Conservation (phyloP, 1,139 yeast genomes). For the Suhomyces bolitotheri region DNA sequence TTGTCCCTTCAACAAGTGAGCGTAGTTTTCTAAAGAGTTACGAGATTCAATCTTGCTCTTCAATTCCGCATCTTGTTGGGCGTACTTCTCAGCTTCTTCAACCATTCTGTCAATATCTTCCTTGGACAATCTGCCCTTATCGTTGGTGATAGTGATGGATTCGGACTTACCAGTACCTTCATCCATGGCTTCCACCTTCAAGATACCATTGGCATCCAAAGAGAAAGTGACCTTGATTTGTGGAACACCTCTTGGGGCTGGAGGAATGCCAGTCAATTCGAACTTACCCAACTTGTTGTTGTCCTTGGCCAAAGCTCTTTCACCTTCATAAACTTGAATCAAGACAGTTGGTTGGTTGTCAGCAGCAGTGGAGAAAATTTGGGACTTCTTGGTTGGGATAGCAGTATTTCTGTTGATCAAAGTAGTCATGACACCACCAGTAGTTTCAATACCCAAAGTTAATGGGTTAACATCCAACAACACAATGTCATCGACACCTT, state of each 20-base stretch:
- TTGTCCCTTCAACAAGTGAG: constrained; percentile 52
- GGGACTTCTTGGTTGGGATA: constrained; percentile 50
- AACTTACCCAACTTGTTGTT: constrained; percentile 48
- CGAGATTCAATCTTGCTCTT: constrained; percentile 75
- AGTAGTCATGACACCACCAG: constrained; percentile 52
- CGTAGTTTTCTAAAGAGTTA: constrained; percentile 52
- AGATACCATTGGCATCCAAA: constrained; percentile 51
- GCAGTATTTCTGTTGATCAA: constrained; percentile 51
- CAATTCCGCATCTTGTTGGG: constrained; percentile 81
- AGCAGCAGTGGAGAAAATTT: constrained; percentile 49
- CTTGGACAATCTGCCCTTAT: constrained; percentile 93
- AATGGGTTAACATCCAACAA: constrained; percentile 51
- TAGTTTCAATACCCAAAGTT: constrained; percentile 51
- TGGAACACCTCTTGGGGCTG: constrained; percentile 53
- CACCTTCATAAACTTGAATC: constrained; percentile 51
- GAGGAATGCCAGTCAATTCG: constrained; percentile 50
- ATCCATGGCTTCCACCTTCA: constrained; percentile 48
- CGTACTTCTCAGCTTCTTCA: constrained; percentile 88
- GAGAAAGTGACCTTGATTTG: constrained; percentile 50
- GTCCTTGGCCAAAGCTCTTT: constrained; percentile 49
- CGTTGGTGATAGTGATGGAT: constrained; percentile 92
- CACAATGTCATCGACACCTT: constrained; percentile 50
- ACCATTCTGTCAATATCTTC: constrained; percentile 94
- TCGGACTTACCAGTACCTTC: constrained; percentile 71
- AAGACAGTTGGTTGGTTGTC: constrained; percentile 51